phyloP scores from a whole-genome alignment of 129 eudicot species.

The Centella asiatica region DNA sequence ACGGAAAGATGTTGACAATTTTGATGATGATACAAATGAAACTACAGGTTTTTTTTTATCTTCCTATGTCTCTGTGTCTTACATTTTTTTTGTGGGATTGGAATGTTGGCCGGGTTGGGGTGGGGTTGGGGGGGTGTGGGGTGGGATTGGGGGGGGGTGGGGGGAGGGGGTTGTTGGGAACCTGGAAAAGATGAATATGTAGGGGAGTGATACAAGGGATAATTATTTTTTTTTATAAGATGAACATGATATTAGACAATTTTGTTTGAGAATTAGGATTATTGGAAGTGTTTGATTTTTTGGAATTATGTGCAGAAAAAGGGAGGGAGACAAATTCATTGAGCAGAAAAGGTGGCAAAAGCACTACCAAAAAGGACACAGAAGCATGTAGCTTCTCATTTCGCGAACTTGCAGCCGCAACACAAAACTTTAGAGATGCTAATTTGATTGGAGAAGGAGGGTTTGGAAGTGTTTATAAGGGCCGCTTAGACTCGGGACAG shows the following conservation, averaged over 20 bases:
- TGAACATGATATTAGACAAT: not conserved
- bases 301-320: conserved; percentile 26
- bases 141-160: not conserved
- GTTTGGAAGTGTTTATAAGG: conserved; percentile 84
- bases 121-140: not conserved
- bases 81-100: not conserved
- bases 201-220: conserved; percentile 15
- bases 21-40: conserved; percentile 21
- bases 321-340: conserved; percentile 23
- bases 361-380: conserved; percentile 21
- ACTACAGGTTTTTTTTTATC: conserved; percentile 28
- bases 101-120: not conserved
- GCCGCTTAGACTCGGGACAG: conserved; percentile 63
- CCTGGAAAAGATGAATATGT: conserved; percentile 20
- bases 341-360: conserved; percentile 29
- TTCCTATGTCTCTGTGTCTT: not conserved
- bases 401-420: conserved; percentile 69
- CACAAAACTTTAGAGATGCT: conserved; percentile 62
- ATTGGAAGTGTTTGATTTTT: conserved; percentile 5
- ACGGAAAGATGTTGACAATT: conserved; percentile 22
- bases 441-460: conserved; percentile 93
- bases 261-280: not conserved
- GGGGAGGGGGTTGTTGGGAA: too few relatives aligned
- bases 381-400: conserved; percentile 53
- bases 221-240: not conserved